Evolutionary conservation across 75 land plant genomes (phyloP).

Genomic region (Pinus albicaulis): DNA sequence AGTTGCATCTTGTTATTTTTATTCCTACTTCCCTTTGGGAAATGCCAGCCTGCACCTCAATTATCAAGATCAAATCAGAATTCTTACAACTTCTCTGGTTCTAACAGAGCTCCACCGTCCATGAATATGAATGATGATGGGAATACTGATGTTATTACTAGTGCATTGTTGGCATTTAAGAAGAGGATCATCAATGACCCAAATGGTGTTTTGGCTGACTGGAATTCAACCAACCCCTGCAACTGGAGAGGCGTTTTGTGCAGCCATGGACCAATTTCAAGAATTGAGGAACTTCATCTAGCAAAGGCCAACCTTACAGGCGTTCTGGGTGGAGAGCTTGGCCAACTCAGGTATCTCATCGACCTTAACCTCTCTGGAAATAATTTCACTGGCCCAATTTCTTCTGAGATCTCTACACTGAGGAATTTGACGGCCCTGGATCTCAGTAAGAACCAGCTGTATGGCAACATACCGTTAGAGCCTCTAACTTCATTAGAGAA

Average conservation of each 20-base stretch:
- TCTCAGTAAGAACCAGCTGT: conserved; percentile 13
- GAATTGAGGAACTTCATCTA: neutral
- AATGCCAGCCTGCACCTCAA: no score
- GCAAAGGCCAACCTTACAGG: neutral
- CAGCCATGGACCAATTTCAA: neutral
- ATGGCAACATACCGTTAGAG: neutral
- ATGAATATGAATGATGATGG: neutral
- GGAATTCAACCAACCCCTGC: neutral
- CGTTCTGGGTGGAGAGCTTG: conserved; percentile 8
- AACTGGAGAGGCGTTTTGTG: conserved; percentile 2
- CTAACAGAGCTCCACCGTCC: no score
- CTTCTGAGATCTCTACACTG: neutral
- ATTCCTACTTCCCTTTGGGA: no score
- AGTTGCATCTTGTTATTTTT: no score
- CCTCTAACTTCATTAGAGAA: neutral
- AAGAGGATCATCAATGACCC: neutral
- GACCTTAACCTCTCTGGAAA: conserved; percentile 16
- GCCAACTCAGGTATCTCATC: conserved; percentile 11
- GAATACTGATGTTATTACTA: neutral
- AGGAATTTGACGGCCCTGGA: neutral
- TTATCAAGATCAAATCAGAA: no score
- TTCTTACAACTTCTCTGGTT: no score
- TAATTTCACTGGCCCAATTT: conserved; percentile 5
- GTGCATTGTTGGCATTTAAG: neutral
- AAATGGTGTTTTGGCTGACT: neutral